Conservation (phyloP, 306 rosid genomes). For the Hippophae tibetana region DNA sequence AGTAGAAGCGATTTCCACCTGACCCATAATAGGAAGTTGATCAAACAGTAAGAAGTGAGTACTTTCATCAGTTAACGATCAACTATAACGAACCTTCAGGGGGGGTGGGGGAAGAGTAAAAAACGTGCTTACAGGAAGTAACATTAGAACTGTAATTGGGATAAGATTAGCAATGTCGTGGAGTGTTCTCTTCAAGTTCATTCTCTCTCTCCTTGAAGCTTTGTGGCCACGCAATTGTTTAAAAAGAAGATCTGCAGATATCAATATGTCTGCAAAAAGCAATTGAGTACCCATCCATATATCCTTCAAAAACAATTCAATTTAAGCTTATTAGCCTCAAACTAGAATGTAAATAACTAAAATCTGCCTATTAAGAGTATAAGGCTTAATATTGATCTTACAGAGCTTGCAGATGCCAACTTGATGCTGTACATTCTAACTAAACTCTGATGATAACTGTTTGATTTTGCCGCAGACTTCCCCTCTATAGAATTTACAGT, state of each 20-base stretch:
- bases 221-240: slow-evolving; percentile 38
- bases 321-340: slow-evolving; percentile 18
- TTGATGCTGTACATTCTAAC: slow-evolving; percentile 40
- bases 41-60: too few species aligned
- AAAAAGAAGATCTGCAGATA: slow-evolving; percentile 33
- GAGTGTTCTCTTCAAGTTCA: slow-evolving; percentile 39
- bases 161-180: slow-evolving; percentile 40
- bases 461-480: slow-evolving; percentile 16
- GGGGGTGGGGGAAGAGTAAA: neutral
- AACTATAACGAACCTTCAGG: neutral
- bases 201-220: slow-evolving; percentile 40
- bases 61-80: neutral
- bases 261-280: slow-evolving; percentile 45
- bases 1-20: too few species aligned
- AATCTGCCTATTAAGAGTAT: slow-evolving; percentile 7
- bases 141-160: slow-evolving; percentile 58
- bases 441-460: slow-evolving; percentile 19
- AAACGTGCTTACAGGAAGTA: slow-evolving; percentile 47
- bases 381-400: slow-evolving; percentile 26
- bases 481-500: slow-evolving; percentile 15
- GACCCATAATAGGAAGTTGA: too few species aligned
- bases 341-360: neutral
- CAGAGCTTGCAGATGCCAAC: slow-evolving; percentile 44
- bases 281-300: slow-evolving; percentile 52
- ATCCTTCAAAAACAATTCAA: slow-evolving; percentile 36